Evolutionary conservation across 2,329 filamentous ascomycete species (phyloP).

Genomic region (Alternaria sp.): DNA sequence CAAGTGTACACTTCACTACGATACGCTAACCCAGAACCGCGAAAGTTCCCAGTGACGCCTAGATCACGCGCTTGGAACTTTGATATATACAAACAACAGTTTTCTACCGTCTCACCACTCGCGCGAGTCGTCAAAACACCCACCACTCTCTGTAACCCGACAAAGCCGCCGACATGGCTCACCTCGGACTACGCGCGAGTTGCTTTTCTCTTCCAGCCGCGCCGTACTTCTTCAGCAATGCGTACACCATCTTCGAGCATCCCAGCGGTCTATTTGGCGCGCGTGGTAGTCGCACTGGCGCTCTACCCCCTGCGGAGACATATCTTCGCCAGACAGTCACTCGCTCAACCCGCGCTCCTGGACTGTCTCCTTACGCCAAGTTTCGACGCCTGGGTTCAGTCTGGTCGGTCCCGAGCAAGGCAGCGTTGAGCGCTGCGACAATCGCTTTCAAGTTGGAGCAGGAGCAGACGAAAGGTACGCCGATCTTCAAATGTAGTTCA

Average conservation of each 20-base stretch:
- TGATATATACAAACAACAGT: background rate
- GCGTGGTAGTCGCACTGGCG: background rate
- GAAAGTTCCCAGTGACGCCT: background rate
- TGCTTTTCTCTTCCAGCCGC: background rate
- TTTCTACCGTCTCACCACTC: background rate
- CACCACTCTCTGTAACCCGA: background rate
- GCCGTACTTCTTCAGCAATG: background rate
- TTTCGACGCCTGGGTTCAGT: background rate
- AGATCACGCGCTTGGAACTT: background rate
- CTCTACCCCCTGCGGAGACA: background rate
- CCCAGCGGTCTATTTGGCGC: background rate
- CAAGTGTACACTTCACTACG: background rate
- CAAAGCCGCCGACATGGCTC: background rate
- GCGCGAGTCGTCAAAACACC: background rate
- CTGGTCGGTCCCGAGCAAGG: background rate
- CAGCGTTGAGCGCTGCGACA: background rate
- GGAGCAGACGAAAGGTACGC: background rate
- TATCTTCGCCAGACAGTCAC: background rate
- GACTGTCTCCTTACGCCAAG: background rate
- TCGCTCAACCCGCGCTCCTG: background rate
- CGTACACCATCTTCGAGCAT: background rate
- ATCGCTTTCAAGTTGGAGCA: background rate
- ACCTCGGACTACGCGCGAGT: background rate
- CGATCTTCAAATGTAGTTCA: background rate
- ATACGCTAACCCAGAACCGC: background rate